A percentile compares a stretch with the other conserved stretches of the same genome.
Evolutionary conservation across 1,284 basidiomycete genomes (phyloP).

Genomic region (Fomes fomentarius): DNA sequence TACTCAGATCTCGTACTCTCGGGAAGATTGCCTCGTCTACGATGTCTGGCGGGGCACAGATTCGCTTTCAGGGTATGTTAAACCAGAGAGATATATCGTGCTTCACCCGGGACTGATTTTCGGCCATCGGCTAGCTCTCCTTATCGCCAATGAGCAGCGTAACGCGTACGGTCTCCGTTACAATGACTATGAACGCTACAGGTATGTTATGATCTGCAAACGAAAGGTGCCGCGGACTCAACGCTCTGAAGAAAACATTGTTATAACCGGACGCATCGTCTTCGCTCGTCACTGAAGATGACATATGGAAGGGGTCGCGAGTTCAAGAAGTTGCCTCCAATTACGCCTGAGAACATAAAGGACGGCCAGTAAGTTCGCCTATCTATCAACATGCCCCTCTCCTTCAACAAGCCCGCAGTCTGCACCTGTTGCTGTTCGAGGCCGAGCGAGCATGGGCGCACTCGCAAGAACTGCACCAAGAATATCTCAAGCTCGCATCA

Average conservation of each 20-base stretch:
- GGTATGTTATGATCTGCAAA: constrained; percentile 45
- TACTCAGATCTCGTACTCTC: constrained; percentile 19
- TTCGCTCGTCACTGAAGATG: constrained; percentile 81
- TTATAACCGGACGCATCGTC: constrained; percentile 86
- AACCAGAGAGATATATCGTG: neutral
- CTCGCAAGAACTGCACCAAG: constrained; percentile 77
- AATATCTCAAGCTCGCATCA: constrained; percentile 51
- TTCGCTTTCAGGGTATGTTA: constrained; percentile 32
- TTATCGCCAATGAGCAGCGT: constrained; percentile 87
- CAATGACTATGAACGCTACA: constrained; percentile 85
- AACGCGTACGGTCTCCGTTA: constrained; percentile 91
- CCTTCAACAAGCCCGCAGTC: constrained; percentile 43
- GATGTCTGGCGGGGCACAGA: constrained; percentile 36
- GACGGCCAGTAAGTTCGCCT: constrained; percentile 85
- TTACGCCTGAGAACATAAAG: constrained; percentile 68
- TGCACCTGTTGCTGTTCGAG: constrained; percentile 86
- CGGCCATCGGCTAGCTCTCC: constrained; percentile 58
- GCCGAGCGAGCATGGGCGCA: constrained; percentile 92
- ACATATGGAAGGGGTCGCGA: constrained; percentile 90
- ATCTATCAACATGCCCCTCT: neutral
- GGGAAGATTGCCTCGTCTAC: neutral
- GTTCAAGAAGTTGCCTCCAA: constrained; percentile 79
- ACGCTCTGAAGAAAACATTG: constrained; percentile 76
- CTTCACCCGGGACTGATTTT: constrained; percentile 3
- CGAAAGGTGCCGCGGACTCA: neutral